A percentile compares a stretch with the other conserved stretches of the same genome.
These are phyloP conservation scores for Lomentospora prolificans DNA, from an alignment of 2,329 filamentous ascomycete genomes.

Conservation along the genomic window DNA sequence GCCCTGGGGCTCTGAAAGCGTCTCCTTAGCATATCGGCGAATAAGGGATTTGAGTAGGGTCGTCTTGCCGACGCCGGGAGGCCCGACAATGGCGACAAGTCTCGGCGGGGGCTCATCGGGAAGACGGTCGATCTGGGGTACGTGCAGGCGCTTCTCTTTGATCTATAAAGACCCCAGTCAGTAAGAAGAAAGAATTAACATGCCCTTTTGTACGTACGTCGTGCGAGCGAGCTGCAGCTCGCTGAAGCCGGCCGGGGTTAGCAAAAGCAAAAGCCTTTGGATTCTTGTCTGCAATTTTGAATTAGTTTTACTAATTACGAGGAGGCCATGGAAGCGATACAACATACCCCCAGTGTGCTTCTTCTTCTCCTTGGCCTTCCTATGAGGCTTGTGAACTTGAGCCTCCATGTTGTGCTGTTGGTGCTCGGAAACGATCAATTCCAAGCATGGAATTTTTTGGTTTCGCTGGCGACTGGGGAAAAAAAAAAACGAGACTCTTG, in stretches of 20 bases:
- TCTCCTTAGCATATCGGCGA: slow-evolving; percentile 91
- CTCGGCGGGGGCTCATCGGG: slow-evolving; percentile 92
- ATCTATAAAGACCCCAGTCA: slow-evolving; percentile 43
- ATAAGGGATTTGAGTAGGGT: slow-evolving; percentile 92
- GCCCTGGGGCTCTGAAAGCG: slow-evolving; percentile 77
- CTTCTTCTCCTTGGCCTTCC: slow-evolving; percentile 85
- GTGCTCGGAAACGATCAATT: background rate
- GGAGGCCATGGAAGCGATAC: background rate
- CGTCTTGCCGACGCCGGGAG: slow-evolving; percentile 90
- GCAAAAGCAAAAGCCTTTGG: slow-evolving; percentile 85
- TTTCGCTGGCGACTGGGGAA: background rate
- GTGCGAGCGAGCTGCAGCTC: slow-evolving; percentile 61
- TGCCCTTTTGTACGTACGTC: slow-evolving; percentile 44
- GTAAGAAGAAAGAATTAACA: slow-evolving; percentile 6
- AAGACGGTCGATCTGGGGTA: slow-evolving; percentile 88
- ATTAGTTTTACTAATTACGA: background rate
- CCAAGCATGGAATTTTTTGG: slow-evolving; percentile 1
- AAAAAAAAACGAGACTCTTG: background rate
- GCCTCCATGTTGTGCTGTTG: slow-evolving; percentile 55
- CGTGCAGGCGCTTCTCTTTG: slow-evolving; percentile 92
- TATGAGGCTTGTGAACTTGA: slow-evolving; percentile 76
- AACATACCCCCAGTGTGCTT: slow-evolving; percentile 44
- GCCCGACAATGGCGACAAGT: slow-evolving; percentile 88
- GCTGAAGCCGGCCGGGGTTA: slow-evolving; percentile 69
- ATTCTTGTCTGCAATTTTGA: slow-evolving; percentile 51